Conservation (phyloP, 257 asterid species). For the Lycium ferocissimum region DNA sequence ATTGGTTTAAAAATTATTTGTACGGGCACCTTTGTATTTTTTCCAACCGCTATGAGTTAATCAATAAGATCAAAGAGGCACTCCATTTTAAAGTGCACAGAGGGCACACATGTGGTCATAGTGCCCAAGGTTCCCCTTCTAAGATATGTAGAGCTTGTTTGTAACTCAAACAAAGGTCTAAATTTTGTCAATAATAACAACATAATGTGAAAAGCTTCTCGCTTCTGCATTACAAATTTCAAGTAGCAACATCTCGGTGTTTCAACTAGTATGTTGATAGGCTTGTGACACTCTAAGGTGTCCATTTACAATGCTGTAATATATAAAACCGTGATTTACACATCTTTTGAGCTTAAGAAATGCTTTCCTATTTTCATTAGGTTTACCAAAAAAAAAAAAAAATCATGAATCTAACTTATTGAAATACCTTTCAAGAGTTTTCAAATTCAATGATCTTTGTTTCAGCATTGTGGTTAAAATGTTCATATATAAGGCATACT, state of each 20-base stretch:
- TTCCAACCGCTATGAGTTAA: neutral
- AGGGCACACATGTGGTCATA: neutral
- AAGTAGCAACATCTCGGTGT: neutral
- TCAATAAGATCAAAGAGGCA: constrained; percentile 8
- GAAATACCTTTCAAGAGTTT: constrained; percentile 8
- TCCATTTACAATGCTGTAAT: neutral
- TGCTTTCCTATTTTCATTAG: neutral
- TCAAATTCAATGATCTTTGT: neutral
- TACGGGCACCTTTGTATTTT: neutral
- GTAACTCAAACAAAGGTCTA: neutral
- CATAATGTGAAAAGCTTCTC: neutral
- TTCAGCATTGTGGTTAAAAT: neutral
- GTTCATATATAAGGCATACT: neutral
- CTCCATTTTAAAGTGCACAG: neutral
- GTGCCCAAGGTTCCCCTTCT: neutral
- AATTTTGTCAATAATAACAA: neutral
- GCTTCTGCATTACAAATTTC: neutral
- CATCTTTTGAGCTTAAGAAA: neutral
- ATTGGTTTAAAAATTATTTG: neutral
- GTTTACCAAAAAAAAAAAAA: neutral
- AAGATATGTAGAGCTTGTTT: neutral
- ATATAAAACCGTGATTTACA: neutral
- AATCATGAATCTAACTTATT: neutral
- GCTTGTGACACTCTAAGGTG: neutral
- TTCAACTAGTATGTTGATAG: neutral